Base-by-base conservation (phyloP, 1,284 basidiomycete genomes). In the Psilocybe mexicana region DNA sequence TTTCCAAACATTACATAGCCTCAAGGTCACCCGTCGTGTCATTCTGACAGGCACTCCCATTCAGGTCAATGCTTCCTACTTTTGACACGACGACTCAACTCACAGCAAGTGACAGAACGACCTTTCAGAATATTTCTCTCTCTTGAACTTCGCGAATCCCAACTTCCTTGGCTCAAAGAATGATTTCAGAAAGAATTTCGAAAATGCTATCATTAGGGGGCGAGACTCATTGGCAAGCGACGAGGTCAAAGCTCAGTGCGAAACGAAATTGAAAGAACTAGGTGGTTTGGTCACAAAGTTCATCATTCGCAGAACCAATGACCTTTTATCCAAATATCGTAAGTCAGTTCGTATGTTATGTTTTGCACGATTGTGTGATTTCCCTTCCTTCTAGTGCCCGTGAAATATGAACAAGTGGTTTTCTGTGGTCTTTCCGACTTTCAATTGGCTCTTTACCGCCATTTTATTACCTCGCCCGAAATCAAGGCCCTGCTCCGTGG, bases 361-460 rank as follows among this genome's bases (percentile, higher is more conserved):
- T 52, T 30, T 47, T 6, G 14, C 25, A 51, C 46, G 43, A 45
- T 26, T 40, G 49, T 14, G 35, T 40, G 24, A 55, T 14, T 50
- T 55, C 52, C 46, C 67, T 33, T 55, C 24, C 25, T 11, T 54
- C 2, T 65, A 97, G 95, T 99, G 44, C 96, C 96, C 2, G 94
- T 99, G 77, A 99, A 99, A 73, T 98, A 99, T 77, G 96, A 99
- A 74, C 95, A 98, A 62, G 97, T 99, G 63, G 97, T 99, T 1
- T 99, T 99, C 75, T 98, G 96, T 73, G 82, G 86, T 48, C 85
- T 95, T 12, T 96, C 94, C 1, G 81, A 89, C 2, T 90, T 99
- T 68, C 96, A 99, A 69, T 78, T 95, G 4, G 81, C 90, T 1
- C 79, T 99, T 2, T 99, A 99, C 73, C 87, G 90, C 42, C 82